Evolutionary conservation across 179 eudicot species (phyloP), one percentile per base, ranked within the genome.

Genomic region (Heliamphora pulchella): DNA sequence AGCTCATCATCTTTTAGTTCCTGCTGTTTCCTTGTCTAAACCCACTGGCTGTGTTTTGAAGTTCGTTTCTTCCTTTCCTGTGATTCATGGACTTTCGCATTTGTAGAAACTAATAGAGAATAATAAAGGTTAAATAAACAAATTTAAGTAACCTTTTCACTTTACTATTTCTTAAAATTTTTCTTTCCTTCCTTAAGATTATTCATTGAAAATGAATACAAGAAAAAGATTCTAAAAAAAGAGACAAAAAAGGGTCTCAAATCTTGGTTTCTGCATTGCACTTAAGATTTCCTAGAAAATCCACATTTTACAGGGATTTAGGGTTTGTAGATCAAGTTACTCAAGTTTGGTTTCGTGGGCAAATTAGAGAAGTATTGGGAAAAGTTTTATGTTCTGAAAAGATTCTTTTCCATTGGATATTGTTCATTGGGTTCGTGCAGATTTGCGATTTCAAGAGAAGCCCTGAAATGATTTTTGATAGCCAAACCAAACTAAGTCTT

Each of bases 401-500:
- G 70, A 76, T 76, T 59, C 53, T 58, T 75, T 58, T 75, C 14
- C 65, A 50, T 41, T 74, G 31, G 50, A 58, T 57, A 31, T 74
- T 75, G 8, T 67, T 13, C 48, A 43, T 44, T 54, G 43, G 67
- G 4, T 8, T 7, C 17, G 15, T 43, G 54, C 53, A 75, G 70
- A 55, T 76, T 63, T 62, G 20, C 54, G 9, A 14, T 58, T 43
- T n/a, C 78, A 59, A 59, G 65, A 55, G 50, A 17, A 61, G 31
- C 54, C 51, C 53, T 41, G 47, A 61, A 9, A 47, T 20, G 17
- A 59, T 17, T 76, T 50, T 75, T 22, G 79, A 18, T 62, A 31
- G 31, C 31, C 31, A 31, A 31, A 31, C 31, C 31, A 31, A 31
- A 31, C 31, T 31, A 31, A 31, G 31, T 31, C 31, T 31, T 31